Evolutionary conservation across 2,329 filamentous ascomycete genomes (phyloP).

Genomic region (Fusarium sp.): DNA sequence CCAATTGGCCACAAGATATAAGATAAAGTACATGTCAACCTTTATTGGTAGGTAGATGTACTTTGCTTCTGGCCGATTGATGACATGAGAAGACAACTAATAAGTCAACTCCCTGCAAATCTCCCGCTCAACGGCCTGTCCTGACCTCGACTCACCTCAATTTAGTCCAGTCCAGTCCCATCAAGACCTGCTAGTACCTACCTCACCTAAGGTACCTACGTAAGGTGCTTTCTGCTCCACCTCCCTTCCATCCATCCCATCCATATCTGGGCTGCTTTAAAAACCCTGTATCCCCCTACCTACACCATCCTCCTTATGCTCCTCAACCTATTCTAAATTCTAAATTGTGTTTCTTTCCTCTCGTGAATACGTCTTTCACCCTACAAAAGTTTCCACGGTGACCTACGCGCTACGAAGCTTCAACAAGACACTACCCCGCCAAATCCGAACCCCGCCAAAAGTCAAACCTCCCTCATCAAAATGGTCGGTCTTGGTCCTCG

Average conservation of each 20-base stretch:
- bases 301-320: neutral
- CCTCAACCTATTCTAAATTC: neutral
- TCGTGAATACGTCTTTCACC: neutral
- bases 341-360: neutral
- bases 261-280: conserved; percentile 32
- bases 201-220: conserved; percentile 17
- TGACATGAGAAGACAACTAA: conserved; percentile 13
- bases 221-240: conserved; percentile 35
- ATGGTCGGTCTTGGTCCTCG: conserved; percentile 63
- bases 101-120: conserved; percentile 16
- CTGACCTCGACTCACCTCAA: conserved; percentile 22
- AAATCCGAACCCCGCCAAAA: conserved; percentile 50
- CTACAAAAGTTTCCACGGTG: neutral
- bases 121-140: conserved; percentile 29
- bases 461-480: conserved; percentile 46
- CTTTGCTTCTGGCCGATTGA: conserved; percentile 17
- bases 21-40: conserved; percentile 19
- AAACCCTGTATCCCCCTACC: conserved; percentile 34
- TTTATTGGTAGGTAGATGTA: conserved; percentile 27
- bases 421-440: conserved; percentile 47
- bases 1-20: conserved; percentile 32
- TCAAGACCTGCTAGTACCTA: conserved; percentile 18
- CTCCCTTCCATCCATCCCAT: conserved; percentile 32
- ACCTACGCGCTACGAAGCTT: conserved; percentile 14
- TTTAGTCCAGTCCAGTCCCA: neutral